Percentiles rank a stretch among this genome's conserved stretches.
These are phyloP conservation scores for Olyra latifolia DNA, from an alignment of 176 grass and related monocot species.

Conservation along the genomic window DNA sequence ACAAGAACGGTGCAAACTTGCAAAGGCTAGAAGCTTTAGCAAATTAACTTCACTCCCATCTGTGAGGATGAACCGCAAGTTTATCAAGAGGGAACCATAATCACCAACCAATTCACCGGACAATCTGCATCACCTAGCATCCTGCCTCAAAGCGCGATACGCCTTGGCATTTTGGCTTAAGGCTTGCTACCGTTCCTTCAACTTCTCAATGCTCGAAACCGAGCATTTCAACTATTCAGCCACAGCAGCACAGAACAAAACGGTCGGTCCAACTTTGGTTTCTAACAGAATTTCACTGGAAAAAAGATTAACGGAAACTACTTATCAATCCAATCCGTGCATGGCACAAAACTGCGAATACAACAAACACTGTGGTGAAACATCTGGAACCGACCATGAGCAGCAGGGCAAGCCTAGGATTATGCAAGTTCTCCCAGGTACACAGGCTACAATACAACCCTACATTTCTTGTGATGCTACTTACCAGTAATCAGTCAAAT, in stretches of 20 bases:
- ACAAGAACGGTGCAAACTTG: no score
- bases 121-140: no score
- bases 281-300: neutral
- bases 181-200: no score
- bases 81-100: neutral
- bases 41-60: no score
- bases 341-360: neutral
- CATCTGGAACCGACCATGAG: neutral
- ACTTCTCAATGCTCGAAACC: no score
- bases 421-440: neutral
- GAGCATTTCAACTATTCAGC: no score
- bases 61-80: no score
- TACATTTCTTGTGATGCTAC: neutral
- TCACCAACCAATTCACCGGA: neutral
- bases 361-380: neutral
- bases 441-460: neutral
- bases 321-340: neutral
- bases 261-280: neutral
- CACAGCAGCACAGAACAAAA: no score
- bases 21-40: no score
- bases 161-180: no score
- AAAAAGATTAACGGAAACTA: neutral
- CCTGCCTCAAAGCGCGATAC: no score
- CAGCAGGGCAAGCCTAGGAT: neutral
- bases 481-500: conserved; percentile 70